Evolutionary conservation across 2,329 filamentous ascomycete species (phyloP).

Genomic region (Venturia oleaginea): DNA sequence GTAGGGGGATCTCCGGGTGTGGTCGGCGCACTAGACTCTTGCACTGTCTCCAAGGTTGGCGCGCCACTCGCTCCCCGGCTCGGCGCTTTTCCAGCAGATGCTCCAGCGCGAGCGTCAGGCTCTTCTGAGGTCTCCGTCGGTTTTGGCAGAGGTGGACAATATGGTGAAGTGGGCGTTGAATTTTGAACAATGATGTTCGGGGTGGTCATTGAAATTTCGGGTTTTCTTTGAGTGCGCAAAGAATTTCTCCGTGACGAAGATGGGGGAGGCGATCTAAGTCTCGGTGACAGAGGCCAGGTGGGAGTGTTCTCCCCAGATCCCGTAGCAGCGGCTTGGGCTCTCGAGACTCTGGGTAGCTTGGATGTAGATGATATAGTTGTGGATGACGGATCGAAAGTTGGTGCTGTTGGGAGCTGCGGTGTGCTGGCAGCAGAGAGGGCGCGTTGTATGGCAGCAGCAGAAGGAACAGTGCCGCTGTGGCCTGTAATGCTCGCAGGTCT

Average conservation of each 20-base stretch:
- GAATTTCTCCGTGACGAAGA: slow-evolving; percentile 37
- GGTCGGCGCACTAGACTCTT: slow-evolving; percentile 70
- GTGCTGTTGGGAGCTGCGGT: slow-evolving; percentile 53
- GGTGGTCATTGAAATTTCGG: slow-evolving; percentile 17
- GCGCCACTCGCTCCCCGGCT: slow-evolving; percentile 49
- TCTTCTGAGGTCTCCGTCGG: neutral
- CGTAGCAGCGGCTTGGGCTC: slow-evolving; percentile 37
- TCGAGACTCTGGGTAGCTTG: slow-evolving; percentile 57
- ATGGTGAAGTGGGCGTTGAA: slow-evolving; percentile 28
- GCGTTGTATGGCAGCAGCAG: slow-evolving; percentile 54
- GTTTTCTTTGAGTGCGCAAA: slow-evolving; percentile 26
- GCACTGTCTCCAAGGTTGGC: slow-evolving; percentile 74
- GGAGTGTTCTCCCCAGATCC: slow-evolving; percentile 41
- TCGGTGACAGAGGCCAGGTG: slow-evolving; percentile 69
- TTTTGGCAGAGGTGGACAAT: neutral
- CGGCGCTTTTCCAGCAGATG: slow-evolving; percentile 24
- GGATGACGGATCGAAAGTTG: slow-evolving; percentile 45
- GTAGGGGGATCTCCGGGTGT: slow-evolving; percentile 44
- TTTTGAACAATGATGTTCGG: slow-evolving; percentile 38
- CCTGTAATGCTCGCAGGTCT: slow-evolving; percentile 28
- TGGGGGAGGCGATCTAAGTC: slow-evolving; percentile 69
- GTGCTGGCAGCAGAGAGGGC: slow-evolving; percentile 60
- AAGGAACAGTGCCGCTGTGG: slow-evolving; percentile 41
- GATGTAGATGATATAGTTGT: slow-evolving; percentile 22
- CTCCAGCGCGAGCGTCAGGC: slow-evolving; percentile 6